A percentile compares a stretch with the other conserved stretches of the same genome.
Conservation (phyloP, 306 rosid genomes). For the Gynostemma pentaphyllum region DNA sequence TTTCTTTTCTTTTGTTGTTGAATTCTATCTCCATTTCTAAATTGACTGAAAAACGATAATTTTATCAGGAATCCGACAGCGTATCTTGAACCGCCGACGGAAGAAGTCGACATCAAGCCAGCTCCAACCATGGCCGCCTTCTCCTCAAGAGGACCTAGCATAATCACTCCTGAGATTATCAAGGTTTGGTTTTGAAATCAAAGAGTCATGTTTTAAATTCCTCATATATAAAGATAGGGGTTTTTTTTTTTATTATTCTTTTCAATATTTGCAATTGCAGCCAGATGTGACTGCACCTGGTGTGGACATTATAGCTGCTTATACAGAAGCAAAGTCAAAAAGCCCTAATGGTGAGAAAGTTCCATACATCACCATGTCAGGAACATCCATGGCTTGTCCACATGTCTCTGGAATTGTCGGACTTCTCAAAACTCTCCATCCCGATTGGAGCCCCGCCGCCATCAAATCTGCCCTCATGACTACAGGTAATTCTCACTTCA, state of each 20-base stretch:
- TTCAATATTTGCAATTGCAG: no score
- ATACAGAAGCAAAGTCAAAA: conserved; percentile 17
- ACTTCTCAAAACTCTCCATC: conserved; percentile 52
- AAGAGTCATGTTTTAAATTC: no score
- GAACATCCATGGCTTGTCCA: conserved; percentile 79
- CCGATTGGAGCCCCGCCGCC: conserved; percentile 50
- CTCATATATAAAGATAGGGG: no score
- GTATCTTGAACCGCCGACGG: conserved; percentile 29
- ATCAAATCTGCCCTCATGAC: conserved; percentile 59
- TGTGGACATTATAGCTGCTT: conserved; percentile 52
- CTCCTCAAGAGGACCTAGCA: conserved; percentile 61
- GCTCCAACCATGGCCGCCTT: conserved; percentile 53
- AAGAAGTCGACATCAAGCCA: conserved; percentile 28
- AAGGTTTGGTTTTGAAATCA: conserved; percentile 20
- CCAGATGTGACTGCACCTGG: conserved; percentile 77
- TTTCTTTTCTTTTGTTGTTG: neutral
- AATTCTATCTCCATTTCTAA: no score
- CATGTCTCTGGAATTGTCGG: conserved; percentile 59
- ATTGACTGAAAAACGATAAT: no score
- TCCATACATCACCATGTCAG: conserved; percentile 41
- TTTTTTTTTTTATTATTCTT: no score
- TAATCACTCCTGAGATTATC: conserved; percentile 39
- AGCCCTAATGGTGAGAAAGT: conserved; percentile 25
- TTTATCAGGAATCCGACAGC: conserved; percentile 41
- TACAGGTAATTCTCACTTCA: conserved; percentile 16